These are phyloP conservation scores for Annulohypoxylon stygium DNA, from an alignment of 495 filamentous ascomycete species.

Conservation along the genomic window DNA sequence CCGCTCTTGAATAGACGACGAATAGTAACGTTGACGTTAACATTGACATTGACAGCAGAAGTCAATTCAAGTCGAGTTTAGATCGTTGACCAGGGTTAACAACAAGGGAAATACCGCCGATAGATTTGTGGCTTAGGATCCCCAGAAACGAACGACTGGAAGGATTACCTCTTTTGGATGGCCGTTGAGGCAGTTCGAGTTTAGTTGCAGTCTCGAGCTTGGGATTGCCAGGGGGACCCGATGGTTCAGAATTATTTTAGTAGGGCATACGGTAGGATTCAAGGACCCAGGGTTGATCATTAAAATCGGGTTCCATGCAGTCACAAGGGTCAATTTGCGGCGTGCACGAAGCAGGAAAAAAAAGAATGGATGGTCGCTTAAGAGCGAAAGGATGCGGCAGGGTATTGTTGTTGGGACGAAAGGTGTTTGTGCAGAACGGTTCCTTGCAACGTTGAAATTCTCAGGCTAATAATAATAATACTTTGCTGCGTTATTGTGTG, in stretches of 20 bases:
- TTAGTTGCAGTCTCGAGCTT: conserved; percentile 35
- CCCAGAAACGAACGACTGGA: conserved; percentile 20
- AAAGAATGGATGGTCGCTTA: conserved; percentile 23
- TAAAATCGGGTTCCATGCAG: conserved; percentile 36
- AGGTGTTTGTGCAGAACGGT: conserved; percentile 37
- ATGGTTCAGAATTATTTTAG: conserved; percentile 35
- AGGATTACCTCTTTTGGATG: conserved; percentile 39
- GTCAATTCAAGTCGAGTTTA: background rate
- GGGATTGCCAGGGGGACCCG: conserved; percentile 27
- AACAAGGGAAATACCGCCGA: background rate
- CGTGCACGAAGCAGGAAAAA: conserved; percentile 31
- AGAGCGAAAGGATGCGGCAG: conserved; percentile 28
- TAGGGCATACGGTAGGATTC: conserved; percentile 34
- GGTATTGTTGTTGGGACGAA: conserved; percentile 33
- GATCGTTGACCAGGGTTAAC: conserved; percentile 10
- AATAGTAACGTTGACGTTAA: conserved; percentile 1
- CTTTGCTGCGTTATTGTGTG: too few species aligned
- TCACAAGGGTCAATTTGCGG: conserved; percentile 29
- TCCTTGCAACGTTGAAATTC: conserved; percentile 15
- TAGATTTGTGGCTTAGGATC: conserved; percentile 18
- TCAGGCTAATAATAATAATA: conserved; percentile 26
- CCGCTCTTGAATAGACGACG: background rate
- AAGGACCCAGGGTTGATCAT: conserved; percentile 26
- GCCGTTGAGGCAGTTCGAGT: conserved; percentile 41
- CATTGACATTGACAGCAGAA: conserved; percentile 8